Evolutionary conservation across 768 basidiomycete species (phyloP), one percentile per base, ranked within the genome.

Genomic region (Podaxis sp.): DNA sequence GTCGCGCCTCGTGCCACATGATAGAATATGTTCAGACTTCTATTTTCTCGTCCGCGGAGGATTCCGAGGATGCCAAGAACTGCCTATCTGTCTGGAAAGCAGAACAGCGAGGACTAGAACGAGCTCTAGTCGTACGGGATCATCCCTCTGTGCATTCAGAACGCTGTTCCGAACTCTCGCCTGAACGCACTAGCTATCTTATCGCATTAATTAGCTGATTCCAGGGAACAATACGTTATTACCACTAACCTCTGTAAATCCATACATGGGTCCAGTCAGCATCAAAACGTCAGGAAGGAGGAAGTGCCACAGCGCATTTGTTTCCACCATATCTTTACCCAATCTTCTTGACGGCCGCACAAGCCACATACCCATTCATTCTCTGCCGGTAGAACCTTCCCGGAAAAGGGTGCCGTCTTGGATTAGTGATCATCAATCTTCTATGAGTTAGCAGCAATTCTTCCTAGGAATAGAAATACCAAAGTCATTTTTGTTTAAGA

Each of bases 281-380:
- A 54, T 54, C 52, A 54, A 37, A 12, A 26, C 37, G 38, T 56
- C 54, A 56, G 22, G 54, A 56, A 40, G 54, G n/a, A 55, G 54
- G 12, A 37, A 38, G 12, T 38, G 54, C 36, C 54, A 55, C 54
- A 38, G n/a, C 11, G 36, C 37, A 40, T n/a, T 40, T 38, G 54
- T 40, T 24, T 37, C 36, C 12, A 17, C 17, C 10, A 28, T n/a
- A 37, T 41, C 22, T 40, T 24, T 38, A n/a, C 22, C 17, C 17
- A 38, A 40, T 38, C 56, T 58, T 58, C 57, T 58, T 17, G 46
- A 49, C 33, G n/a, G 44, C 46, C 57, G 57, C 57, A 13, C 28
- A 48, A 50, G 11, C 44, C 33, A 38, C 57, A 36, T 49, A 40
- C 15, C 22, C 22, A 8, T 10, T 55, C 4, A 22, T 24, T 56